Base-by-base conservation (phyloP, 176 grass and related monocot species). In the Puccinellia tenuiflora region DNA sequence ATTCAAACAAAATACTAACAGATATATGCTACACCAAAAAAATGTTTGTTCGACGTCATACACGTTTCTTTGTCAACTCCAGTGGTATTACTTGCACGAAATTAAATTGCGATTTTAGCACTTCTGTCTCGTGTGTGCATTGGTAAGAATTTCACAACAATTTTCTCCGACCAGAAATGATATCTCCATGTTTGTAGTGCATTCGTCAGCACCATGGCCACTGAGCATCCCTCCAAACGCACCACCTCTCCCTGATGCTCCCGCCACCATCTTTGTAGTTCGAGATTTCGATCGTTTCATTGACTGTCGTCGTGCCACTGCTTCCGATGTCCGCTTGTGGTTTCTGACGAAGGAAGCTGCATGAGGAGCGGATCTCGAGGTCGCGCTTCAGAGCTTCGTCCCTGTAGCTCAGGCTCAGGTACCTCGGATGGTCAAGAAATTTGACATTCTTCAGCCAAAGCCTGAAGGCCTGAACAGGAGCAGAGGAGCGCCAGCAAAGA, bases 371-470 rank as follows among this genome's bases (percentile, higher is more conserved):
- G 59, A 95, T 87, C 62, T 86, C 73, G 0, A 77, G 85, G 47
- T 99, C 78, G 0, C 85, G 87, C 51, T 85, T 78, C 74, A 90
- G 76, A 20, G 96, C 96, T 80, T 94, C 85, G 16, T 85, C 86
- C 81, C 83, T 91, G 75, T 99, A 96, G 20, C 20, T 90, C 42
- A 48, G 42, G 56, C 78, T 76, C 42, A 74, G 7, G 86, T 90
- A 96, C 75, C 83, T 96, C 30, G 93, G 96, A 90, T 99, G 96
- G 78, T 88, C 93, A 39, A 96, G 84, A 79, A 99, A 96, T 52
- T 80, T 91, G 21, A 93, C 89, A 38, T 89, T 96, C 79, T 99
- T 99, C 69, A 90, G 74, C 93, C 93, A 96, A 39, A 99, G 89
- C 62, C 86, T 90, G 68, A 96, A n/a, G 62, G 93, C 93, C 91